Base-by-base conservation (phyloP, 2,329 filamentous ascomycete genomes). In the Phyllosticta citrichinensis region DNA sequence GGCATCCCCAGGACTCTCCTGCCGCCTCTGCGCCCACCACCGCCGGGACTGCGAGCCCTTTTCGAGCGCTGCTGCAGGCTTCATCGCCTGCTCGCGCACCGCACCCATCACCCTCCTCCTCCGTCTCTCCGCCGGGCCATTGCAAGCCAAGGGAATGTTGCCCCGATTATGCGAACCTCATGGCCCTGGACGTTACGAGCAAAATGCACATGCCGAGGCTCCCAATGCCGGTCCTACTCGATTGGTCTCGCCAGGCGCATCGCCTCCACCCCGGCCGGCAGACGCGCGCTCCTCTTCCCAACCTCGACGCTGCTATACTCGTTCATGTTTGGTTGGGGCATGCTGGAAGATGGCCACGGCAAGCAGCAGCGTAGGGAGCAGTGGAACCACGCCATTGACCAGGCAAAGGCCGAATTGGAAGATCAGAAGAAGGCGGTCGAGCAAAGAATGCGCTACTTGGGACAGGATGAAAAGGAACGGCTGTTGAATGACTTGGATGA, bases 181-280 rank as follows among this genome's bases (percentile, higher is more conserved):
- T 87, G 86, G 85, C 85, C 83, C 73, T 82, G 85, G 76, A 82
- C 83, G 75, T 79, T 81, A 68, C 82, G 82, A 79, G 80, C 80
- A 75, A 82, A 81, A 73, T 73, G 73, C 65, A 79, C 81, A 67
- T 87, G 84, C 75, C 80, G 80, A 73, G 88, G 85, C 75, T 78
- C 81, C 66, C 77, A 82, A 68, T 88, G 85, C 74, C 73, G 82
- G 59, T 79, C 80, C 61, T 60, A 76, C 58, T 70, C 80, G 62
- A 76, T 77, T 63, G 73, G 75, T 53, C 67, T 83, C 63, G 75
- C 79, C 63, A 79, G 81, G 62, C 80, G 79, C 68, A 72, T 79
- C 59, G 75, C 77, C 22, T 74, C 78, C 33, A 74, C 78, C 33
- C 71, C 78, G 57, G 79, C 77, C 67, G 79, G 80, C 59, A 80